Evolutionary conservation across 2,329 filamentous ascomycete species (phyloP), one percentile per base, ranked within the genome.

Genomic region (Trichoderma sp.): DNA sequence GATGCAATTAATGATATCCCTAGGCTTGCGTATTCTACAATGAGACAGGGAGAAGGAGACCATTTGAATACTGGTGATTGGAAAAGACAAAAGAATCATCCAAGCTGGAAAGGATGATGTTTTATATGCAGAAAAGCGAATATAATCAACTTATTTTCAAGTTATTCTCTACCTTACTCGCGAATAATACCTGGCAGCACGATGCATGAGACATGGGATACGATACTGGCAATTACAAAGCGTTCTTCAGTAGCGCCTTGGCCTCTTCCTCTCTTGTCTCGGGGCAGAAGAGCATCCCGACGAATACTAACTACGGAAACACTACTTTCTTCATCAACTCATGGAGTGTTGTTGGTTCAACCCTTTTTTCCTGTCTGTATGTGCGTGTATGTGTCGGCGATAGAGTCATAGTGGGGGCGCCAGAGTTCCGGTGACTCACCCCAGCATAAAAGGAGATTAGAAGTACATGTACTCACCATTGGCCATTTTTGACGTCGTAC

Each of bases 351-450:
- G 66, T 70, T 43, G 18, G 26, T 51, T 30, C 56, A 34, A 21
- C 28, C 39, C 39, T 39, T 57, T 21, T 36, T 11, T 30, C 3
- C 15, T 28, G 30, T 34, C 9, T 57, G n/a, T 21, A 18, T 62
- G 32, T 24, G 32, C 47, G 7, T 57, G 4, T 36, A 56, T 43
- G 28, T 53, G 43, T 57, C 65, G 65, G 65, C 53, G 21, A 18
- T 8, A 43, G 56, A 57, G 53, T 69, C 56, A 69, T 47, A 47
- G 66, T 69, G 66, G 36, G 66, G 66, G 36, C 21, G 39, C n/a
- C 9, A 12, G 21, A 60, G 32, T 12, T 32, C 57, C 66, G 39
- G 57, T 70, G 66, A 70, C 24, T 70, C 66, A 70, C 66, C 56
- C n/a, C 21, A 26, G 24, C 65, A 14, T 28, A 26, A 51, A 60